A percentile compares a stretch with the other conserved stretches of the same genome.
phyloP scores from a whole-genome alignment of 805 yeast species.

The Wickerhamomyces xylosicus region DNA sequence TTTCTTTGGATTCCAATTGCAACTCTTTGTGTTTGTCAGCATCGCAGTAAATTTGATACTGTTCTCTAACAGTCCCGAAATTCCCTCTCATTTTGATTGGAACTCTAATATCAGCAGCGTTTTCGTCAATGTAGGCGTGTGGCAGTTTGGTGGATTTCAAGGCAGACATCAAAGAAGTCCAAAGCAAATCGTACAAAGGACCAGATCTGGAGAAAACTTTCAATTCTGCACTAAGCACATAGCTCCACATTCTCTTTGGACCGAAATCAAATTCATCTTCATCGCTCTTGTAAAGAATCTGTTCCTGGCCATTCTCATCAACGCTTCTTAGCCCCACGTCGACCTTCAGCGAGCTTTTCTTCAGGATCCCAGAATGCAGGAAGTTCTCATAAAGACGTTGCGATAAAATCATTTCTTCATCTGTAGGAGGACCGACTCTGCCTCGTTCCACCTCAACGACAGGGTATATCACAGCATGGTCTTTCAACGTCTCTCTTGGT shows the following conservation, averaged over 20 bases:
- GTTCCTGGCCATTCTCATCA: constrained; percentile 37
- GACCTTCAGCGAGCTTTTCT: constrained; percentile 42
- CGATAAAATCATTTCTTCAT: constrained; percentile 71
- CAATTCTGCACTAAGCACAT: constrained; percentile 61
- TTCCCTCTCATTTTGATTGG: constrained; percentile 43
- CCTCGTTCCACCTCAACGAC: constrained; percentile 73
- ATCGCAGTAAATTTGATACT: constrained; percentile 50
- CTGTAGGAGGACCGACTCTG: constrained; percentile 69
- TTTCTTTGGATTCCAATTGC: constrained; percentile 24
- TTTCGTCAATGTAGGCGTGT: constrained; percentile 55
- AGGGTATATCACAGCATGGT: constrained; percentile 46
- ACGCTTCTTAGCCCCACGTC: constrained; percentile 41
- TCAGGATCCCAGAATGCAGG: constrained; percentile 43
- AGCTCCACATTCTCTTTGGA: constrained; percentile 38
- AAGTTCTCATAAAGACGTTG: constrained; percentile 56
- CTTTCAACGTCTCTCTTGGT: constrained; percentile 18
- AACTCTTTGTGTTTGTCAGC: constrained; percentile 28
- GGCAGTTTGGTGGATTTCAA: constrained; percentile 55
- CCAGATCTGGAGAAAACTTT: constrained; percentile 76
- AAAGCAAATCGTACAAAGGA: constrained; percentile 69
- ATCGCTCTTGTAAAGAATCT: constrained; percentile 38
- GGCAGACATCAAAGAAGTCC: constrained; percentile 59
- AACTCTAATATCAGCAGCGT: constrained; percentile 38
- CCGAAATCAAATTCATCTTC: constrained; percentile 27
- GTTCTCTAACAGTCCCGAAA: constrained; percentile 34